phyloP scores from a whole-genome alignment of 2,329 filamentous ascomycete genomes.

The Diaporthe humulicola region DNA sequence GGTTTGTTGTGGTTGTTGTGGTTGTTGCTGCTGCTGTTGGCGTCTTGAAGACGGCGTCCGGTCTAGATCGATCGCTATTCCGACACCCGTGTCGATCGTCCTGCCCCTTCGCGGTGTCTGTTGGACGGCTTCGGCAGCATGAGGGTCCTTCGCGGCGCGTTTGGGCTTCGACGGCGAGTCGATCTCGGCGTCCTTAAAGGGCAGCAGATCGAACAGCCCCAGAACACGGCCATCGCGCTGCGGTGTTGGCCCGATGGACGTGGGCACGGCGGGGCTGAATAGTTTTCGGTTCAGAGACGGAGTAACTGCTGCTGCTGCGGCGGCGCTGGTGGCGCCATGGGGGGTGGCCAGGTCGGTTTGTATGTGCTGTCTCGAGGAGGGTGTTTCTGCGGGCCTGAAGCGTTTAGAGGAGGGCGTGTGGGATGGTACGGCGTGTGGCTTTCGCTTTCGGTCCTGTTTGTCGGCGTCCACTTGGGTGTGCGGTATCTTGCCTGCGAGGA shows the following conservation, averaged over 20 bases:
- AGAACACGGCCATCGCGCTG: slow-evolving; percentile 83
- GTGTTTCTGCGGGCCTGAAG: slow-evolving; percentile 60
- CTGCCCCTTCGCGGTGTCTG: slow-evolving; percentile 62
- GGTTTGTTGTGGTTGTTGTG: slow-evolving; percentile 48
- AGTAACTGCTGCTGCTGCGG: slow-evolving; percentile 59
- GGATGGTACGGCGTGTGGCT: slow-evolving; percentile 50
- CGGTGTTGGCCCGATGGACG: slow-evolving; percentile 81
- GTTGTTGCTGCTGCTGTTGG: slow-evolving; percentile 58
- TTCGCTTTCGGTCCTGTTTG: slow-evolving; percentile 56
- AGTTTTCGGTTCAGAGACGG: slow-evolving; percentile 70
- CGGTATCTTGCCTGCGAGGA: slow-evolving; percentile 66
- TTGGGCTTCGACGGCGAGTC: slow-evolving; percentile 60
- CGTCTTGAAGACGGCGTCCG: slow-evolving; percentile 65
- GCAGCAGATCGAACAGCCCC: slow-evolving; percentile 80
- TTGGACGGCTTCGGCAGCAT: slow-evolving; percentile 50
- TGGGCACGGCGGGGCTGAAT: slow-evolving; percentile 71
- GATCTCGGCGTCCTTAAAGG: slow-evolving; percentile 61
- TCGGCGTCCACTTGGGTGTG: slow-evolving; percentile 44
- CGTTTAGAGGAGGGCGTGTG: slow-evolving; percentile 66
- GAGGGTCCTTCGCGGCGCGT: slow-evolving; percentile 50
- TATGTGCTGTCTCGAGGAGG: slow-evolving; percentile 49
- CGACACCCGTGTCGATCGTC: slow-evolving; percentile 41
- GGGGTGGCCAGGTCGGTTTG: slow-evolving; percentile 40
- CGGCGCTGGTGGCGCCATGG: slow-evolving; percentile 42
- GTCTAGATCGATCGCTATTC: slow-evolving; percentile 49